Evolutionary conservation across 1,139 yeast genomes (phyloP).

Genomic region (Arxiozyma bovina): DNA sequence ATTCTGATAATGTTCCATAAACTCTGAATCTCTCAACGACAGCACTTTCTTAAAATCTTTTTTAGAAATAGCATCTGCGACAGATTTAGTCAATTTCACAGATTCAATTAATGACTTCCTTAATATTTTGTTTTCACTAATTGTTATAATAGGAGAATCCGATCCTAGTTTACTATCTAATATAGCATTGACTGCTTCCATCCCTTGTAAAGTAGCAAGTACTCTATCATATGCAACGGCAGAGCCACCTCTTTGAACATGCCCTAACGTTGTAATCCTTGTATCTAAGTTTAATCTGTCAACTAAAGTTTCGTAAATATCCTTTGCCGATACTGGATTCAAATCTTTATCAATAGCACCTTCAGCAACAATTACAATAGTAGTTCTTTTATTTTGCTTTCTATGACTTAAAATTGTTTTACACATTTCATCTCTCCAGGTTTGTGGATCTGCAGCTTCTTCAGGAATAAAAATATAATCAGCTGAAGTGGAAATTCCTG

Average conservation of each 20-base stretch:
- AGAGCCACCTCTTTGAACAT: conserved; percentile 96
- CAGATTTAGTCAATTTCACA: conserved; percentile 73
- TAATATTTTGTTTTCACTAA: conserved; percentile 76
- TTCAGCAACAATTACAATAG: conserved; percentile 93
- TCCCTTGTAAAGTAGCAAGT: conserved; percentile 92
- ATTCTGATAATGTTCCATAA: conserved; percentile 66
- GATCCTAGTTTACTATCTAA: conserved; percentile 80
- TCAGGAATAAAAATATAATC: conserved; percentile 92
- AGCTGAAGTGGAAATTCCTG: conserved; percentile 92
- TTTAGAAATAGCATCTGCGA: conserved; percentile 71
- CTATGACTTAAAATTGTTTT: conserved; percentile 66
- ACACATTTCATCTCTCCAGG: conserved; percentile 74
- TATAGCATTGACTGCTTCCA: conserved; percentile 91
- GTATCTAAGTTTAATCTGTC: conserved; percentile 78
- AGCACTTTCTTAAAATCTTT: conserved; percentile 83
- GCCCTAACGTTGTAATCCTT: conserved; percentile 89
- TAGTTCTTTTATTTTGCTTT: conserved; percentile 78
- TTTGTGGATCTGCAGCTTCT: conserved; percentile 20
- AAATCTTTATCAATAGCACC: conserved; percentile 86
- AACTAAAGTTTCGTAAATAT: conserved; percentile 72
- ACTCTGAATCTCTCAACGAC: conserved; percentile 80
- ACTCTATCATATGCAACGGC: conserved; percentile 91
- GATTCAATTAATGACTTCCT: conserved; percentile 83
- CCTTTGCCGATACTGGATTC: conserved; percentile 68
- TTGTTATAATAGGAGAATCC: conserved; percentile 92